Evolutionary conservation across 2,329 filamentous ascomycete species (phyloP), one percentile per base, ranked within the genome.

Genomic region (Stachybotrys chlorohalonatus): DNA sequence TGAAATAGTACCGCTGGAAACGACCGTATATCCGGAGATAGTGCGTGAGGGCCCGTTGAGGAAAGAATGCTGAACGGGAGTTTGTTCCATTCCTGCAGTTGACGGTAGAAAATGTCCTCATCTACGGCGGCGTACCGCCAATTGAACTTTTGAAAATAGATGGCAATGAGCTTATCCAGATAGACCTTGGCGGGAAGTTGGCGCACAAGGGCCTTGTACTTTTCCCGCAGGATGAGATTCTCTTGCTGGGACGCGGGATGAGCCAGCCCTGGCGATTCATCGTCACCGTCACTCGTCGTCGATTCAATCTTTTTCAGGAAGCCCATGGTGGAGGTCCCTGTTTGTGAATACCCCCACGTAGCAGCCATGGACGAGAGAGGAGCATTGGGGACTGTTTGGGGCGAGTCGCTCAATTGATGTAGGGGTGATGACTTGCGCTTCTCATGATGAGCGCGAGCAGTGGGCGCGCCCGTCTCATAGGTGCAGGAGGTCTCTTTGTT

Each of bases 1-100:
- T 85, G 79, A 60, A 86, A 83, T 3, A 86, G 64, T 51, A 86
- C 63, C 0, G 80, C 81, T 1, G 83, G 83, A 55, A 85, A 83
- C 5, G 76, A 77, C 52, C 78, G 72, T 55, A 84, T 63, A 56
- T 81, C 76, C 0, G 74, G 71, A 3, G 75, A 67, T 31, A 84
- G 66, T 5, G 74, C 76, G 47, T 75, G 71, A 0, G 80, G 80
- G 0, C 79, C 79, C 13, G 73, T 69, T 6, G 73, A 73, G 2
- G 75, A 73, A 6, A 84, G 67, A 7, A 76, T 64, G 32, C 72
- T 71, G 61, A 81, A 82, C 3, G 82, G 77, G 11, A 83, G 60
- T 31, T 67, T 73, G 58, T 78, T 74, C 82, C 83, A 86, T 53
- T 77, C 71, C 1, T 72, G 67, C 47, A 85, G 72, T 58, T 82